Evolutionary conservation across 192 early-diverging fungal species (phyloP).

Genomic region (Backusella tuberculispora): DNA sequence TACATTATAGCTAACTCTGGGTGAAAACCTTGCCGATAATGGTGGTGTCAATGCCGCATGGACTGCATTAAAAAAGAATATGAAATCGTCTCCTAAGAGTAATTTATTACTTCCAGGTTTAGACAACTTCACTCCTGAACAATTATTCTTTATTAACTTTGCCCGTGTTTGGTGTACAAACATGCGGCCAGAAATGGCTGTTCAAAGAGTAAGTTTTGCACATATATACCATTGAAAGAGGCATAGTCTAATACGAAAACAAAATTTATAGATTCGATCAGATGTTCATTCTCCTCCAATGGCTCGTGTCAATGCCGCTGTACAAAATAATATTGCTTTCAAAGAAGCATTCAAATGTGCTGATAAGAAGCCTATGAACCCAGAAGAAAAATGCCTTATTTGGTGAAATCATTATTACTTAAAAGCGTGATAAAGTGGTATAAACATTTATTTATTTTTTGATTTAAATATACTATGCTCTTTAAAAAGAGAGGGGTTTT

Average conservation of each 20-base stretch:
- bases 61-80: slow-evolving; percentile 38
- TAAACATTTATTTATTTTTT: slow-evolving; percentile 23
- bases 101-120: slow-evolving; percentile 49
- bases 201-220: slow-evolving; percentile 8
- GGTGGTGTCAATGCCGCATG: slow-evolving; percentile 59
- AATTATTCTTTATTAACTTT: slow-evolving; percentile 70
- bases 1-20: slow-evolving; percentile 47
- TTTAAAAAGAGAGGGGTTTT: neutral
- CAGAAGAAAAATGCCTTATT: slow-evolving; percentile 53
- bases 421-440: neutral
- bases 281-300: slow-evolving; percentile 67
- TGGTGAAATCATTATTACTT: slow-evolving; percentile 25
- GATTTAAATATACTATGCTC: slow-evolving; percentile 1
- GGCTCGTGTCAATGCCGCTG: slow-evolving; percentile 69
- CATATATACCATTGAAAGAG: neutral
- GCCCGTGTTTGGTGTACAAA: slow-evolving; percentile 67
- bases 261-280: slow-evolving; percentile 48
- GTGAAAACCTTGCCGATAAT: slow-evolving; percentile 76
- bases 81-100: slow-evolving; percentile 24
- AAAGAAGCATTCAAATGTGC: slow-evolving; percentile 65
- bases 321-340: slow-evolving; percentile 68
- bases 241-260: neutral
- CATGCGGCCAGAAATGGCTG: slow-evolving; percentile 42
- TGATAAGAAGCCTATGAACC: slow-evolving; percentile 64
- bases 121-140: slow-evolving; percentile 51